A percentile compares a stretch with the other conserved stretches of the same genome.
Evolutionary conservation across 495 filamentous ascomycete species (phyloP).

Genomic region (Parathielavia hyrcaniae): DNA sequence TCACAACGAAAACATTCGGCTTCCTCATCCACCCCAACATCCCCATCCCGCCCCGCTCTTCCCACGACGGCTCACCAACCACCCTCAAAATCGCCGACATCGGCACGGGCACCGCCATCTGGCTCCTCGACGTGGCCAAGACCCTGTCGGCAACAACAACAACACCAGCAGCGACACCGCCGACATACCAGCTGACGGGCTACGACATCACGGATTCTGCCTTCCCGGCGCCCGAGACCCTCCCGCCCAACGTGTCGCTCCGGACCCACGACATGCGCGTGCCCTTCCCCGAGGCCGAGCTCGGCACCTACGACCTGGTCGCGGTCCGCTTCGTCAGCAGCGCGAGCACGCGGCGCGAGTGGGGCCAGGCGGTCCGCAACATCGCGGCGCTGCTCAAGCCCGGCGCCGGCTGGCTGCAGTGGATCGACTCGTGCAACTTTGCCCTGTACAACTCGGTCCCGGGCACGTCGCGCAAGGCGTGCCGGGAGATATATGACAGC

Average conservation of each 20-base stretch:
- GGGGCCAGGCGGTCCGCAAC: conserved; percentile 24
- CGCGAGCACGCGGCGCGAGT: conserved; percentile 24
- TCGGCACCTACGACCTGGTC: conserved; percentile 37
- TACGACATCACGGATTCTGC: conserved; percentile 36
- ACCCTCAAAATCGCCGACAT: conserved; percentile 24
- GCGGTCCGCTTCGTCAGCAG: conserved; percentile 36
- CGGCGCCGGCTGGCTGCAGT: conserved; percentile 28
- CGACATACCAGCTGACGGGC: conserved; percentile 27
- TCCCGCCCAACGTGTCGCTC: conserved; percentile 32
- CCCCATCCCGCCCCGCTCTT: not conserved
- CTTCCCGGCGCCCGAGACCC: conserved; percentile 25
- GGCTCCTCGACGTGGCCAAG: conserved; percentile 31
- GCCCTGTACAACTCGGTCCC: conserved; percentile 13
- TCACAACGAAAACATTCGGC: conserved; percentile 18
- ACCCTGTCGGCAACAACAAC: not conserved
- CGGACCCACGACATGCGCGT: conserved; percentile 31
- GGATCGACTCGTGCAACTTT: conserved; percentile 28
- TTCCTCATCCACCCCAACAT: conserved; percentile 23
- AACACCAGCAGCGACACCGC: too few relatives aligned
- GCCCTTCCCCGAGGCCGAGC: conserved; percentile 31
- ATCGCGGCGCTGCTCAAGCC: conserved; percentile 26
- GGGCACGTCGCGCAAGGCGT: conserved; percentile 16
- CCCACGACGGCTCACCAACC: not conserved
- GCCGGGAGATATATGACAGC: conserved; percentile 16
- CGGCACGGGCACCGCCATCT: conserved; percentile 25